These are phyloP conservation scores for Odontarrhena argentea DNA, from an alignment of 345 rosid genomes.

Conservation along the genomic window DNA sequence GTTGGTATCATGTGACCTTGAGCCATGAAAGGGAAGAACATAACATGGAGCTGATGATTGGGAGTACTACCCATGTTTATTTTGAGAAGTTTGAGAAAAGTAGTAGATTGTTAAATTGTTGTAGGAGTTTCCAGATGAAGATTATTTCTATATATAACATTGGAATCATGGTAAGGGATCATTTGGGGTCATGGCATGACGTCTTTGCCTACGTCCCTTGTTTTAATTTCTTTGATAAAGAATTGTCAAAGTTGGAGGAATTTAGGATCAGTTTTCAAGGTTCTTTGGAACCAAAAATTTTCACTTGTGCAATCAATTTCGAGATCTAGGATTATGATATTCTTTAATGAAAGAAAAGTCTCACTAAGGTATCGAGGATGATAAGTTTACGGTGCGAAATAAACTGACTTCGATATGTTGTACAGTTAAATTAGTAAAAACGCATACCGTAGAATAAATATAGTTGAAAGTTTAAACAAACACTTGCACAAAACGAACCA, in stretches of 20 bases:
- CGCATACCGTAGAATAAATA: no score
- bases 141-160: neutral
- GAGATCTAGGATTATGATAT: neutral
- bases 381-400: no score
- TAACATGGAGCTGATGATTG: constrained; percentile 38
- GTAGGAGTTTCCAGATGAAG: neutral
- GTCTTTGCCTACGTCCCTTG: constrained; percentile 30
- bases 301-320: neutral
- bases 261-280: no score
- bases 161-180: neutral
- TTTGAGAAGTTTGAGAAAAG: neutral
- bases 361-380: neutral
- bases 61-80: constrained; percentile 29
- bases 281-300: neutral
- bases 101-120: constrained; percentile 2
- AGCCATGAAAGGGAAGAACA: constrained; percentile 58
- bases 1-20: constrained; percentile 63
- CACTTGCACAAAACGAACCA: no score
- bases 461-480: no score
- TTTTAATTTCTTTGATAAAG: constrained; percentile 3
- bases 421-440: no score
- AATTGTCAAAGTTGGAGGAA: neutral
- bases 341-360: neutral
- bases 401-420: no score
- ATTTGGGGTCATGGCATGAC: constrained; percentile 10